Conservation (phyloP, 164 flowering plant species). For the Vitis rupestris region DNA sequence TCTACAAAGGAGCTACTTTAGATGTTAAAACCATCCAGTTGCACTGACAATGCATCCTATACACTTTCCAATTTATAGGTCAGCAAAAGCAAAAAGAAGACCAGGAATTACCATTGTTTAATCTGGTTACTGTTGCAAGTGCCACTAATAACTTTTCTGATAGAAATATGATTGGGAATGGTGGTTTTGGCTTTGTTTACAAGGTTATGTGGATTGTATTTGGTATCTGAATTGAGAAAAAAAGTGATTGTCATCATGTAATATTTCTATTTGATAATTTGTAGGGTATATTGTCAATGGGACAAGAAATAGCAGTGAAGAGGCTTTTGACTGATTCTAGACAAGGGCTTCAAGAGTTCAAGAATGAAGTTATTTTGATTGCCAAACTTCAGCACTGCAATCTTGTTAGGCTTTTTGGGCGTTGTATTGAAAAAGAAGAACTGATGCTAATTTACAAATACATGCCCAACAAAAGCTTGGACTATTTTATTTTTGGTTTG, state of each 20-base stretch:
- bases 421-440: too few species aligned
- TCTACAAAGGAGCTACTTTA: too few species aligned
- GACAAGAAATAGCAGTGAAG: constrained; percentile 46
- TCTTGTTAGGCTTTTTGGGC: too few species aligned
- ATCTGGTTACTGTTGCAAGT: constrained; percentile 6
- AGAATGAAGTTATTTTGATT: constrained; percentile 41
- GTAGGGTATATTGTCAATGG: constrained; percentile 26
- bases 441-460: too few species aligned
- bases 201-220: constrained; percentile 8
- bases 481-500: too few species aligned
- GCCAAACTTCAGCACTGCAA: constrained; percentile 43
- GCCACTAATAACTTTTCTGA: constrained; percentile 26
- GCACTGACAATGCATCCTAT: too few species aligned
- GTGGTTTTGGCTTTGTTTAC: constrained; percentile 36
- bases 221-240: too few species aligned
- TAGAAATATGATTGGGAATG: constrained; percentile 26
- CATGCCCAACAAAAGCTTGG: too few species aligned
- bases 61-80: too few species aligned
- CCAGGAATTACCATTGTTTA: constrained; percentile 15
- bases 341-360: constrained; percentile 42
- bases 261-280: too few species aligned
- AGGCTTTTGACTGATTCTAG: constrained; percentile 30
- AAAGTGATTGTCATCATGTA: too few species aligned
- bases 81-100: neutral
- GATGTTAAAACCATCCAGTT: too few species aligned